phyloP scores from a whole-genome alignment of 192 early-diverging fungal genomes.

The Dissophora ornata region DNA sequence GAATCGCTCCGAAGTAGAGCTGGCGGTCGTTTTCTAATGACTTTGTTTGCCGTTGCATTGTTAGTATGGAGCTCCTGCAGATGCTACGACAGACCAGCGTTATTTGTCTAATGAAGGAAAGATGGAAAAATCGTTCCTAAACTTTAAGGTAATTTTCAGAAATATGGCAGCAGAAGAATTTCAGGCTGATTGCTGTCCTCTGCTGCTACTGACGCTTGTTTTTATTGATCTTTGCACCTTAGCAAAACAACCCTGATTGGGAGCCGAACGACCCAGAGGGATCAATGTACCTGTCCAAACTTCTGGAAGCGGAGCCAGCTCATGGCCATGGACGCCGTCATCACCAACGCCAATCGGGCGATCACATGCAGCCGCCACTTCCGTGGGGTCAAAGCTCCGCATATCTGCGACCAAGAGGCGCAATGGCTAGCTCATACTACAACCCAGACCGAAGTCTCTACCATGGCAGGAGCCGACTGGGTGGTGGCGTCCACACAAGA shows the following conservation, averaged over 20 bases:
- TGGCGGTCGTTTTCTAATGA: neutral
- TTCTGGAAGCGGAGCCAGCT: slow-evolving; percentile 59
- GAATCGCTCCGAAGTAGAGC: neutral
- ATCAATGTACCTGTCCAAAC: slow-evolving; percentile 80
- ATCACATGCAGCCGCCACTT: slow-evolving; percentile 11
- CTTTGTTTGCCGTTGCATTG: too few relatives aligned
- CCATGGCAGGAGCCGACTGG: slow-evolving; percentile 24
- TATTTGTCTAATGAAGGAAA: slow-evolving; percentile 89
- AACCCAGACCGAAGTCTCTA: slow-evolving; percentile 18
- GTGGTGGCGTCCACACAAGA: slow-evolving; percentile 12
- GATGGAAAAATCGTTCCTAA: slow-evolving; percentile 98
- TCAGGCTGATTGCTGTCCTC: neutral
- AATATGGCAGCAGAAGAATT: too few relatives aligned
- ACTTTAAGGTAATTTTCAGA: slow-evolving; percentile 80
- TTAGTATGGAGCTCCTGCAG: slow-evolving; percentile 79
- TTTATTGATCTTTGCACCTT: slow-evolving; percentile 5
- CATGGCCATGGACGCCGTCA: slow-evolving; percentile 4
- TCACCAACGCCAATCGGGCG: slow-evolving; percentile 8
- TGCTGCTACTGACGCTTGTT: neutral
- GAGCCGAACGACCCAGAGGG: slow-evolving; percentile 83
- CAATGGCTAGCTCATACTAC: slow-evolving; percentile 18
- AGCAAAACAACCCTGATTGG: slow-evolving; percentile 94
- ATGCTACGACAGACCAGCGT: slow-evolving; percentile 64
- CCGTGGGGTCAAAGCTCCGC: slow-evolving; percentile 13
- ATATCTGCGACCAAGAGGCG: slow-evolving; percentile 24